These are phyloP conservation scores for Fusarium sp. DNA, from an alignment of 2,329 filamentous ascomycete species.

Conservation along the genomic window DNA sequence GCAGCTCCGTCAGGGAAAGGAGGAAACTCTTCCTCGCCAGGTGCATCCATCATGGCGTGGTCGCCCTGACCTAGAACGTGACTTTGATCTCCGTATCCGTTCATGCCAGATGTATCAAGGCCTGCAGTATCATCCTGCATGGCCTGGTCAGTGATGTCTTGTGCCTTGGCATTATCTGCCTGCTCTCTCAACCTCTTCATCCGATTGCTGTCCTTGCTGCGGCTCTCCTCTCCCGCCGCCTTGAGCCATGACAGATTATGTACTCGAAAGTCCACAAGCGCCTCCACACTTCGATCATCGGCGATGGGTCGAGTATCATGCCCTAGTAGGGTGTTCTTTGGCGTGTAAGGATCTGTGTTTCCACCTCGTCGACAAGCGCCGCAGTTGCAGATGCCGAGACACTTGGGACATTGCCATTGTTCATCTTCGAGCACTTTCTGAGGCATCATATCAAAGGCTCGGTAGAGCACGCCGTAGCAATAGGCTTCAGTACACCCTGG, in stretches of 20 bases:
- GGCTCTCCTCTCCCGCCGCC: slow-evolving; percentile 67
- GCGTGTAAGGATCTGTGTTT: slow-evolving; percentile 82
- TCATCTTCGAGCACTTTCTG: slow-evolving; percentile 83
- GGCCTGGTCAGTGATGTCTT: slow-evolving; percentile 52
- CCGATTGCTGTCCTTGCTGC: slow-evolving; percentile 66
- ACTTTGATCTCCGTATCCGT: slow-evolving; percentile 48
- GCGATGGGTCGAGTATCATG: slow-evolving; percentile 92
- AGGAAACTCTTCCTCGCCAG: slow-evolving; percentile 9
- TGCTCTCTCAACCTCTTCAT: slow-evolving; percentile 68
- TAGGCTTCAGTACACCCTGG: slow-evolving; percentile 79
- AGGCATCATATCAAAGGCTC: slow-evolving; percentile 92
- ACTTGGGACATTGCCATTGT: slow-evolving; percentile 91
- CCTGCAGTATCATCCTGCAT: slow-evolving; percentile 25
- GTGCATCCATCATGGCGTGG: slow-evolving; percentile 11
- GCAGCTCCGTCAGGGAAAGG: slow-evolving; percentile 21
- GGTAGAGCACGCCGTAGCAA: slow-evolving; percentile 93
- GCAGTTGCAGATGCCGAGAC: slow-evolving; percentile 87
- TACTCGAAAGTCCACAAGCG: slow-evolving; percentile 87
- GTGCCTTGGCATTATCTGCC: slow-evolving; percentile 68
- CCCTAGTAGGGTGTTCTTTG: slow-evolving; percentile 87
- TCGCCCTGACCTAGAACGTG: slow-evolving; percentile 46
- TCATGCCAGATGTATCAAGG: slow-evolving; percentile 22
- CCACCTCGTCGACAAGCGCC: slow-evolving; percentile 76
- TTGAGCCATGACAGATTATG: slow-evolving; percentile 90
- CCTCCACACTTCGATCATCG: slow-evolving; percentile 90